Evolutionary conservation across 192 early-diverging fungal genomes (phyloP).

Genomic region (Linnemannia exigua): DNA sequence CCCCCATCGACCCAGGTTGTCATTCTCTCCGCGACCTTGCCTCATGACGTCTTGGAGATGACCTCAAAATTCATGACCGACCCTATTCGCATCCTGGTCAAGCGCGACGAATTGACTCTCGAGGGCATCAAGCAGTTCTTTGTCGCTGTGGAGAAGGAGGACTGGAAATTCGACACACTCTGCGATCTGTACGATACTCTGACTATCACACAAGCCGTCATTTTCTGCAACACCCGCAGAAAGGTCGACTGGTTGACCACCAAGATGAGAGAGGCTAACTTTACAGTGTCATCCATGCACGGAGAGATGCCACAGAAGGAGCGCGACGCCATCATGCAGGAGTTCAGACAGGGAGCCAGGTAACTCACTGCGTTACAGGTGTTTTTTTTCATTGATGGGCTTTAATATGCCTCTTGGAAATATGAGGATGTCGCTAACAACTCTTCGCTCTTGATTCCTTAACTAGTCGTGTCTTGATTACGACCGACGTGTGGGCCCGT

Average conservation of each 20-base stretch:
- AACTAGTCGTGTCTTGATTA: constrained; percentile 93
- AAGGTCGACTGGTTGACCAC: constrained; percentile 99
- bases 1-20: constrained; percentile 96
- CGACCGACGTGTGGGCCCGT: constrained; percentile 98
- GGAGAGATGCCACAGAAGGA: constrained; percentile 99
- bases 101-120: constrained; percentile 98
- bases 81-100: constrained; percentile 94
- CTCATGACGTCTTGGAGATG: constrained; percentile 96
- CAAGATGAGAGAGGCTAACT: constrained; percentile 97
- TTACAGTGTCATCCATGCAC: constrained; percentile 99
- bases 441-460: neutral
- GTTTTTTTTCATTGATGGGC: no score
- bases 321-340: constrained; percentile 97
- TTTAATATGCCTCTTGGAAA: neutral
- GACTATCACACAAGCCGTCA: constrained; percentile 98
- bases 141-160: constrained; percentile 96
- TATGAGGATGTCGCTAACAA: no score
- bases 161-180: constrained; percentile 99
- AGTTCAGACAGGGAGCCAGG: constrained; percentile 94
- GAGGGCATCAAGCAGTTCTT: constrained; percentile 99
- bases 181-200: constrained; percentile 98
- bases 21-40: constrained; percentile 91
- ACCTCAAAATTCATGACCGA: constrained; percentile 99
- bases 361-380: constrained; percentile 8
- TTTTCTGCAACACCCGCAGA: constrained; percentile 97